A percentile compares a stretch with the other conserved stretches of the same genome.
These are phyloP conservation scores for Suillus variegatus DNA, from an alignment of 768 basidiomycete genomes.

Conservation along the genomic window DNA sequence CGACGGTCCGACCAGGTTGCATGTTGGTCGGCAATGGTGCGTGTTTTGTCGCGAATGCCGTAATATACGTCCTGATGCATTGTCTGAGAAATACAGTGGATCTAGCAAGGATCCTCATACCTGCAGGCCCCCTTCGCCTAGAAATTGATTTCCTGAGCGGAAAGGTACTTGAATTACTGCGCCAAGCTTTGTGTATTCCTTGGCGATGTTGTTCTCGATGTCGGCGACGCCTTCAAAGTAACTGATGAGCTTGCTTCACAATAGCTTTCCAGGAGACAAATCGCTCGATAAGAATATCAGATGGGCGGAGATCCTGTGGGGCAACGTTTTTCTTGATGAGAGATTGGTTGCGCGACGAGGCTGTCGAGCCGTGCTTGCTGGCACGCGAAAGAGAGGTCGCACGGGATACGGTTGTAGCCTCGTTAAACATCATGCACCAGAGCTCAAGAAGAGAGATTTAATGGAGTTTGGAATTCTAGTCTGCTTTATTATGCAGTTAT, in stretches of 20 bases:
- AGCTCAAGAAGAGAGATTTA: neutral
- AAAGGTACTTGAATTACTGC: conserved; percentile 98
- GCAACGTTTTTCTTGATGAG: conserved; percentile 95
- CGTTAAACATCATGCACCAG: conserved; percentile 34
- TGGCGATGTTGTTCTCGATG: conserved; percentile 93
- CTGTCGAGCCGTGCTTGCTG: conserved; percentile 64
- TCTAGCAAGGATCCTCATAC: conserved; percentile 33
- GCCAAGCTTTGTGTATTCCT: conserved; percentile 90
- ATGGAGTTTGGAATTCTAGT: neutral
- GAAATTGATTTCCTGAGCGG: conserved; percentile 92
- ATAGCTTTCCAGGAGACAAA: conserved; percentile 96
- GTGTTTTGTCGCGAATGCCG: conserved; percentile 89
- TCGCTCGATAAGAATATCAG: conserved; percentile 95
- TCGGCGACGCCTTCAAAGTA: conserved; percentile 88
- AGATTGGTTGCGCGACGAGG: conserved; percentile 72
- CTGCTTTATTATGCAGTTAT: neutral
- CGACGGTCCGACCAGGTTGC: conserved; percentile 93
- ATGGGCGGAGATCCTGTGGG: conserved; percentile 86
- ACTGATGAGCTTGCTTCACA: conserved; percentile 91
- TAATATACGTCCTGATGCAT: conserved; percentile 82
- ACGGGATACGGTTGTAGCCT: conserved; percentile 57
- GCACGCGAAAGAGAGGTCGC: conserved; percentile 73
- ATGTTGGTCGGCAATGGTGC: conserved; percentile 92
- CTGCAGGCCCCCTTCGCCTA: conserved; percentile 97
- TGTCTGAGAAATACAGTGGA: neutral